These are phyloP conservation scores for Pythium graminicola DNA, from an alignment of 352 stramenopile species.

Conservation along the genomic window DNA sequence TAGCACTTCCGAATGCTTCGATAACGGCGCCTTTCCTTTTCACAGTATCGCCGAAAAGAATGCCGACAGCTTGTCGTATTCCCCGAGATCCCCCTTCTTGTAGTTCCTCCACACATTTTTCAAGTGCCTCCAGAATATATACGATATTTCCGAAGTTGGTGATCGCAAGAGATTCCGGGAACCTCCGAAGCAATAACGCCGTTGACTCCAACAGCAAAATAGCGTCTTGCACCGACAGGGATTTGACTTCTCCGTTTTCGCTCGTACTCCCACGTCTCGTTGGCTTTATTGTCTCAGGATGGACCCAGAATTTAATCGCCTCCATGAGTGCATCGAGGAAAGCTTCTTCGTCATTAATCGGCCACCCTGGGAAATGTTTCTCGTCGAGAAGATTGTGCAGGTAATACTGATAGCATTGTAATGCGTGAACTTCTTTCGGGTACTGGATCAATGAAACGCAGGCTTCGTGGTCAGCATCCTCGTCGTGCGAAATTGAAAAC, in stretches of 20 bases:
- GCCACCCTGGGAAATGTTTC: slow-evolving; percentile 82
- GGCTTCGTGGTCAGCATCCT: slow-evolving; percentile 66
- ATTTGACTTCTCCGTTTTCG: slow-evolving; percentile 48
- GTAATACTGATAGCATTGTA: slow-evolving; percentile 87
- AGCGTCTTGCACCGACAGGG: slow-evolving; percentile 61
- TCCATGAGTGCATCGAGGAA: slow-evolving; percentile 72
- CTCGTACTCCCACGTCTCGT: slow-evolving; percentile 32
- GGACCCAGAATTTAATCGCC: slow-evolving; percentile 70
- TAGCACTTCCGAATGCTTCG: slow-evolving; percentile 61
- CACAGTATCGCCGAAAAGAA: slow-evolving; percentile 40
- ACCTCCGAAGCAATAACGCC: slow-evolving; percentile 58
- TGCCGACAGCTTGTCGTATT: slow-evolving; percentile 32
- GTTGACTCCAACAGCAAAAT: slow-evolving; percentile 70
- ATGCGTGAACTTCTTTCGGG: slow-evolving; percentile 71
- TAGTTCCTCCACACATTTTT: slow-evolving; percentile 76
- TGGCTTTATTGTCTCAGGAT: slow-evolving; percentile 45
- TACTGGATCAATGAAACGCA: slow-evolving; percentile 79
- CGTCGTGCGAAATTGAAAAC: slow-evolving; percentile 66
- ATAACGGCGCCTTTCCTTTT: slow-evolving; percentile 57
- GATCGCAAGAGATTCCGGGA: slow-evolving; percentile 59
- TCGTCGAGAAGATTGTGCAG: slow-evolving; percentile 82
- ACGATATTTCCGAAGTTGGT: slow-evolving; percentile 58
- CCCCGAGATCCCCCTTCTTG: slow-evolving; percentile 39
- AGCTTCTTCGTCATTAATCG: slow-evolving; percentile 75
- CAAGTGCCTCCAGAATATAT: slow-evolving; percentile 64